A percentile compares a stretch with the other conserved stretches of the same genome.
phyloP scores from a whole-genome alignment of 257 asterid species.

The Solanum sejunctum region DNA sequence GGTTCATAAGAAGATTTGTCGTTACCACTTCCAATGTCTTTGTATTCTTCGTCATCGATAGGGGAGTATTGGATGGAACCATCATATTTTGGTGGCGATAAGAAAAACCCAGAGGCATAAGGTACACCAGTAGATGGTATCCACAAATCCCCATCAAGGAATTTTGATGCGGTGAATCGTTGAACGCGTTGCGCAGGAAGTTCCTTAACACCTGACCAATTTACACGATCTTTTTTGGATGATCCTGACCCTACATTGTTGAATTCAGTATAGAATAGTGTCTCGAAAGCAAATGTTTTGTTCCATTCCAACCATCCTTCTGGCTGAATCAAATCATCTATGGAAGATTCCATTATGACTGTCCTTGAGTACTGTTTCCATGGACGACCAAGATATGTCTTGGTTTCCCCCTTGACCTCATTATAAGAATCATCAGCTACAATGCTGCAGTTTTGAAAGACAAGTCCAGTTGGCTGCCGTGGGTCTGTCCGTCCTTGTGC shows the following conservation, averaged over 20 bases:
- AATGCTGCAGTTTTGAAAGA: constrained; percentile 59
- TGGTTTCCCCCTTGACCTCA: constrained; percentile 14
- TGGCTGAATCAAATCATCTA: constrained; percentile 53
- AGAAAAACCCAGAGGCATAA: constrained; percentile 34
- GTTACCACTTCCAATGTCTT: constrained; percentile 31
- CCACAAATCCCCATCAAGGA: constrained; percentile 53
- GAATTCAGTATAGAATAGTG: constrained; percentile 60
- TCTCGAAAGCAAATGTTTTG: constrained; percentile 27
- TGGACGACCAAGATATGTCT: constrained; percentile 65
- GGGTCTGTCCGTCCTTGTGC: constrained; percentile 72
- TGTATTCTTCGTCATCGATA: constrained; percentile 41
- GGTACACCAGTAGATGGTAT: constrained; percentile 30
- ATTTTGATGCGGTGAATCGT: constrained; percentile 39
- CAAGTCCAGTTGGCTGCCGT: constrained; percentile 65
- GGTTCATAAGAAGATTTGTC: constrained; percentile 3
- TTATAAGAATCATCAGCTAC: constrained; percentile 35
- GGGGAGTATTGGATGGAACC: constrained; percentile 42
- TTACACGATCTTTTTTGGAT: constrained; percentile 29
- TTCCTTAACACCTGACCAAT: constrained; percentile 70
- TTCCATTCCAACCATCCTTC: constrained; percentile 74
- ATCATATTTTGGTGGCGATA: constrained; percentile 39
- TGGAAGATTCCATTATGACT: constrained; percentile 53
- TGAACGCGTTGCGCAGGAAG: constrained; percentile 33
- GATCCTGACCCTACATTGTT: constrained; percentile 74
- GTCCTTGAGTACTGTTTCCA: constrained; percentile 78